Base-by-base conservation (phyloP, 2,329 filamentous ascomycete species). In the Sordariomycetes sp. region DNA sequence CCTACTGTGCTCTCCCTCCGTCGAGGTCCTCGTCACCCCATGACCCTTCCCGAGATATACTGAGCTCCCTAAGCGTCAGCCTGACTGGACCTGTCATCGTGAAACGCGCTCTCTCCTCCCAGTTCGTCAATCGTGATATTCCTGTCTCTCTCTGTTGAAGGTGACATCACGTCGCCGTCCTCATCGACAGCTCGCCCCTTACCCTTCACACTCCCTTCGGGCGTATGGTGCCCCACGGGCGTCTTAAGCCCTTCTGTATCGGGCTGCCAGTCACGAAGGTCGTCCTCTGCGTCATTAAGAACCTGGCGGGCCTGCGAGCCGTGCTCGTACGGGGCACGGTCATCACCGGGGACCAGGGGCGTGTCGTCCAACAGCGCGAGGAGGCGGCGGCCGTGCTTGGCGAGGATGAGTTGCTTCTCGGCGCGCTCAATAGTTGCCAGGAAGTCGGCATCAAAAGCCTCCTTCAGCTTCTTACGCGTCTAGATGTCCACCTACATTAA, bases 391-490 rank as follows among this genome's bases (percentile, higher is more conserved):
- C 91, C 93, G 69, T 97, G 92, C 66, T 89, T 89, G 59, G 94
- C 93, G 18, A 99, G 82, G 60, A 99, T 89, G 66, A 93, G 89
- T 71, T 99, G 94, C 76, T 97, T 97, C 77, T 97, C 94, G 25
- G 91, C 91, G 35, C 93, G 88, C 77, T 99, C 94, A 65, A 99
- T 96, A 22, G 91, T 89, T 60, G 92, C 91, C 18, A 88, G 83
- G 63, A 96, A 89, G 70, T 97, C 91, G 60, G 89, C 73, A 64
- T 92, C 89, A 69, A 93, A 97, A 25, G 94, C 90, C 73, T 97
- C 90, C 75, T 96, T 97, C 74, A 99, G 80, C 75, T 97, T 97
- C 73, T 94, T 89, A 59, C 94, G 89, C 40, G 94, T 97, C 89
- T 94, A 61, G 46, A 32, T 8, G 28, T 32, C 28, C 28, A 12